A percentile compares a stretch with the other conserved stretches of the same genome.
These are phyloP conservation scores for Monosporascus sp. DNA, from an alignment of 2,329 filamentous ascomycete genomes.

Conservation along the genomic window DNA sequence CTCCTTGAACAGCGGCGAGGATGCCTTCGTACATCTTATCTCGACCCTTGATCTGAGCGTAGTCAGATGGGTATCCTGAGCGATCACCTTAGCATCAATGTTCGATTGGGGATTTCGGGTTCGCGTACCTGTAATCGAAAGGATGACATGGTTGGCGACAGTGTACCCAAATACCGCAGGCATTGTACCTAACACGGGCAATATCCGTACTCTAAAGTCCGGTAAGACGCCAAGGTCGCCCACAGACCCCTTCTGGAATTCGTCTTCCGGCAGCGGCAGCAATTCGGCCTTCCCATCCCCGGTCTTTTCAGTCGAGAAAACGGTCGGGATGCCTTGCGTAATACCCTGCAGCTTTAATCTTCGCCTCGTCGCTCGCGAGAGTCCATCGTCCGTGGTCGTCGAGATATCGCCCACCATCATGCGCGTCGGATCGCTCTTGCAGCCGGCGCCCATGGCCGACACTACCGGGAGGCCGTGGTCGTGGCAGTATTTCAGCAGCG, in stretches of 20 bases:
- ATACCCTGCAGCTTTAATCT: conserved; percentile 74
- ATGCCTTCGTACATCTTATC: conserved; percentile 92
- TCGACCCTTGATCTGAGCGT: conserved; percentile 71
- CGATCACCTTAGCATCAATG: neutral
- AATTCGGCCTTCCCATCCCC: conserved; percentile 88
- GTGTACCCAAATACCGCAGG: conserved; percentile 92
- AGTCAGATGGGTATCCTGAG: conserved; percentile 77
- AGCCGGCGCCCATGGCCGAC: conserved; percentile 92
- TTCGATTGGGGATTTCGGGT: neutral
- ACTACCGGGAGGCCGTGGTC: conserved; percentile 75
- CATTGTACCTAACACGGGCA: conserved; percentile 95
- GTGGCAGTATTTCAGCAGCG: conserved; percentile 81
- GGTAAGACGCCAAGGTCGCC: conserved; percentile 83
- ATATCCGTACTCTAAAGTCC: conserved; percentile 89
- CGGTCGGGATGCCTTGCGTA: conserved; percentile 78
- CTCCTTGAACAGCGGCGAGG: conserved; percentile 66
- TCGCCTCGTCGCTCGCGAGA: conserved; percentile 79
- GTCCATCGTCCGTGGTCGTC: conserved; percentile 76
- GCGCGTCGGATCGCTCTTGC: conserved; percentile 79
- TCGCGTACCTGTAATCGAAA: conserved; percentile 55
- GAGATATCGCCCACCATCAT: conserved; percentile 91
- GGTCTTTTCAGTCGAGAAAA: conserved; percentile 87
- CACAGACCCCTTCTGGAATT: conserved; percentile 80
- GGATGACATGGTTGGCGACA: conserved; percentile 86
- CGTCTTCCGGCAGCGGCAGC: conserved; percentile 79